Percentiles rank a stretch among this genome's conserved stretches.
Evolutionary conservation across 805 yeast species (phyloP).

Genomic region (Spathaspora gorwiae): DNA sequence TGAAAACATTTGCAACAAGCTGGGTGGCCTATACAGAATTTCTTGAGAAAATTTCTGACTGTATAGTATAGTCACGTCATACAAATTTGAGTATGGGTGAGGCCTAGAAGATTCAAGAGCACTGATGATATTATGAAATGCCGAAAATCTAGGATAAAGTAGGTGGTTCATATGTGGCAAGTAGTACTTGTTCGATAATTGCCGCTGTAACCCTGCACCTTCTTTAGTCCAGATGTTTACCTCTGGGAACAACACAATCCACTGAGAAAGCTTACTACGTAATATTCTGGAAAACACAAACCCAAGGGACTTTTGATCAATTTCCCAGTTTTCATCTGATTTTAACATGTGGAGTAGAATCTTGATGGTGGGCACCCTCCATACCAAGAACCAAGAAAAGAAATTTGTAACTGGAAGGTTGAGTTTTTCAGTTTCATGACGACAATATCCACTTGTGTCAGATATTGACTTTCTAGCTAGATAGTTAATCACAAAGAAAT

Average conservation of each 20-base stretch:
- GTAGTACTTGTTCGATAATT: constrained; percentile 51
- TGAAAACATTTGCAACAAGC: constrained; percentile 25
- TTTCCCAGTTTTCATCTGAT: constrained; percentile 69
- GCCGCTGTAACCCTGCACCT: constrained; percentile 45
- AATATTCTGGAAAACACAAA: constrained; percentile 32
- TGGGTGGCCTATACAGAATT: constrained; percentile 18
- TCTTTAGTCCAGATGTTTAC: constrained; percentile 63
- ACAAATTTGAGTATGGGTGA: constrained; percentile 41
- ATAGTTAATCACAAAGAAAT: constrained; percentile 51
- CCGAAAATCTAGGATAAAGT: constrained; percentile 73
- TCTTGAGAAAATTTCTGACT: constrained; percentile 2
- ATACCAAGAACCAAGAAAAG: constrained; percentile 65
- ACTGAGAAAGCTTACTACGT: constrained; percentile 40
- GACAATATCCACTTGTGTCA: background rate
- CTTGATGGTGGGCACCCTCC: constrained; percentile 55
- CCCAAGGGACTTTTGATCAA: constrained; percentile 35
- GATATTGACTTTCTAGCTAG: constrained; percentile 29
- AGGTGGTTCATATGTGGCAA: constrained; percentile 58
- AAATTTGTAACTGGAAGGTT: constrained; percentile 46
- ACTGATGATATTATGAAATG: constrained; percentile 47
- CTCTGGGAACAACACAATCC: constrained; percentile 82
- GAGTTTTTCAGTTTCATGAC: constrained; percentile 8
- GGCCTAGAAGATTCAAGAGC: constrained; percentile 30
- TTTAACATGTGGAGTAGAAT: constrained; percentile 44
- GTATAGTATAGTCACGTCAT: constrained; percentile 55